Evolutionary conservation across 1,284 basidiomycete species (phyloP).

Genomic region (Malassezia restricta): DNA sequence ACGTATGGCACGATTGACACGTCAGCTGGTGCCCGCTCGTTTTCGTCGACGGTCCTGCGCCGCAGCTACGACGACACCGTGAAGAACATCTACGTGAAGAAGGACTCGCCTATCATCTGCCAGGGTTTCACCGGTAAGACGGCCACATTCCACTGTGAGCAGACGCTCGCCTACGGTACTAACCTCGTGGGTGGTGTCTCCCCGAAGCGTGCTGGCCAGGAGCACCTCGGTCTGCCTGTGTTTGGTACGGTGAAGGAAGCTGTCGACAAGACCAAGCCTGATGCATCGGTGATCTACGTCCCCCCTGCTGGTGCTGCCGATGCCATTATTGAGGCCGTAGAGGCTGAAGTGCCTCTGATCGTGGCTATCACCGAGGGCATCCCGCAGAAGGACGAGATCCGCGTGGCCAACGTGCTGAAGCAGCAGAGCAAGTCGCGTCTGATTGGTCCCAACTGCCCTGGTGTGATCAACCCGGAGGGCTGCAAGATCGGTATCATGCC

Average conservation of each 20-base stretch:
- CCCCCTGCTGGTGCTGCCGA: conserved; percentile 43
- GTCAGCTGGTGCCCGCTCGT: conserved; percentile 2
- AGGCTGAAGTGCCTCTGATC: conserved; percentile 43
- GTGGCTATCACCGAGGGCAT: conserved; percentile 46
- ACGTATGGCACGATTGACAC: neutral
- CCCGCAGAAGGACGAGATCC: conserved; percentile 43
- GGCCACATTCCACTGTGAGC: conserved; percentile 90
- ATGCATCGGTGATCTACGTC: conserved; percentile 44
- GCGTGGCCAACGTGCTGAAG: conserved; percentile 78
- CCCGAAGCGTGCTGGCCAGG: conserved; percentile 92
- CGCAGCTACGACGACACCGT: conserved; percentile 70
- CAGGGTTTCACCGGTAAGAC: conserved; percentile 66
- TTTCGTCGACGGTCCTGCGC: conserved; percentile 29
- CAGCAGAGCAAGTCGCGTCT: conserved; percentile 88
- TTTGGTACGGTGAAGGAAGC: conserved; percentile 84
- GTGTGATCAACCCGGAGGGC: conserved; percentile 83
- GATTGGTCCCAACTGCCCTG: conserved; percentile 78
- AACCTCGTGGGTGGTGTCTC: conserved; percentile 96
- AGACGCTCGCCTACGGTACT: conserved; percentile 88
- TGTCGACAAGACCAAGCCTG: conserved; percentile 35
- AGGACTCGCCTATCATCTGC: conserved; percentile 58
- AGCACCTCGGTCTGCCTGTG: conserved; percentile 86
- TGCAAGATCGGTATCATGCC: conserved; percentile 99
- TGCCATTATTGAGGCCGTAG: conserved; percentile 45
- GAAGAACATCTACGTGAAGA: conserved; percentile 79